Conservation (phyloP, 768 basidiomycete species). For the Naganishia vishniacii region DNA sequence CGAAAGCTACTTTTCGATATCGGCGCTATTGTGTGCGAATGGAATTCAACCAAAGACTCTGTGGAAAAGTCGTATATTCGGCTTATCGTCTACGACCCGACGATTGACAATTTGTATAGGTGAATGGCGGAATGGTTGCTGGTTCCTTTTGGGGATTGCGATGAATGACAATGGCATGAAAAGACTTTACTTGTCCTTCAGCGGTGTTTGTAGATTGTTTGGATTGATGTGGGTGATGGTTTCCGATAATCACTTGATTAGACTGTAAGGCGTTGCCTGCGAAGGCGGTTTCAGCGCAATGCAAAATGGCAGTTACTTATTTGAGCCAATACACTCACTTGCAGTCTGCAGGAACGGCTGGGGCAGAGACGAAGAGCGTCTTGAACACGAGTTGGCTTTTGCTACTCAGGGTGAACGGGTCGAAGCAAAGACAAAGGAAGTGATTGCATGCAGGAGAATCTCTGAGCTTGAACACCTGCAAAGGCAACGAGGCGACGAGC, state of each 20-base stretch:
- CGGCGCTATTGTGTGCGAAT: neutral
- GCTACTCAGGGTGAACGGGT: no score
- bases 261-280: neutral
- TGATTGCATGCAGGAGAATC: no score
- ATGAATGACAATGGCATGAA: slow-evolving; percentile 26
- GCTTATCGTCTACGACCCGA: slow-evolving; percentile 17
- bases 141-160: slow-evolving; percentile 18
- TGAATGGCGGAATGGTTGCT: slow-evolving; percentile 18
- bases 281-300: no score
- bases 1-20: neutral
- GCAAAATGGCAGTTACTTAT: no score
- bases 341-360: no score
- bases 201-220: neutral
- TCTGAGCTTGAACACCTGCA: no score
- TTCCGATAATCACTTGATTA: no score
- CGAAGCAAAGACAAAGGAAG: no score
- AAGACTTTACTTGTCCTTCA: slow-evolving; percentile 10
- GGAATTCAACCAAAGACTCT: slow-evolving; percentile 22
- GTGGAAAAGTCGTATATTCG: slow-evolving; percentile 22
- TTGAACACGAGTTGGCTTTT: no score
- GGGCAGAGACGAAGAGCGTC: neutral
- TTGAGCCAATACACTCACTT: no score
- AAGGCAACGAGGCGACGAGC: no score
- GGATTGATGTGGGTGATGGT: neutral
- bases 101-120: slow-evolving; percentile 11